Evolutionary conservation across 768 basidiomycete species (phyloP).

Genomic region (Coprinellus micaceus): DNA sequence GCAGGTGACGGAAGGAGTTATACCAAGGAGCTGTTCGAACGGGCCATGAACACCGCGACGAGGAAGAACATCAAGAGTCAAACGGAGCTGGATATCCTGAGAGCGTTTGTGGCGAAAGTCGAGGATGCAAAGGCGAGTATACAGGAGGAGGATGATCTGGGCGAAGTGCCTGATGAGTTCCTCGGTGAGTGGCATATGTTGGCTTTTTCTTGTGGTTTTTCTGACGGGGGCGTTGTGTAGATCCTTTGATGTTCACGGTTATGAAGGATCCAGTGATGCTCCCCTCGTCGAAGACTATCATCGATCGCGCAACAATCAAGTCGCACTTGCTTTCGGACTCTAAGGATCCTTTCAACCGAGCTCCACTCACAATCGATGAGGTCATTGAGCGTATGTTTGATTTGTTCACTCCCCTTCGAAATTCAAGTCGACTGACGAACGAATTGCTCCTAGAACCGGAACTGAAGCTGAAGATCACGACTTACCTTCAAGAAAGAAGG

Average conservation of each 20-base stretch:
- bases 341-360: slow-evolving; percentile 94
- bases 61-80: slow-evolving; percentile 67
- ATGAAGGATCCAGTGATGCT: slow-evolving; percentile 95
- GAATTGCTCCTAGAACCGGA: slow-evolving; percentile 59
- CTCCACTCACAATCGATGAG: slow-evolving; percentile 75
- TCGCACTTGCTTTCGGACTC: slow-evolving; percentile 88
- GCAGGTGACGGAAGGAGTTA: slow-evolving; percentile 96
- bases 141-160: slow-evolving; percentile 87
- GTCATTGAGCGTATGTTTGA: slow-evolving; percentile 64
- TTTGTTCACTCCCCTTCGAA: too few species aligned
- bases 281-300: slow-evolving; percentile 71
- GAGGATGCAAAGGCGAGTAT: slow-evolving; percentile 78
- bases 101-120: slow-evolving; percentile 72
- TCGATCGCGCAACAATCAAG: slow-evolving; percentile 93
- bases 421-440: too few species aligned
- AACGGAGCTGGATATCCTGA: slow-evolving; percentile 67
- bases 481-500: slow-evolving; percentile 60
- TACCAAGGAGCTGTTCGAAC: slow-evolving; percentile 75
- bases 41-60: slow-evolving; percentile 64
- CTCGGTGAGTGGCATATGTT: slow-evolving; percentile 52
- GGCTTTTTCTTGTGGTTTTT: not conserved
- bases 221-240: slow-evolving; percentile 44
- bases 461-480: slow-evolving; percentile 71
- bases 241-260: slow-evolving; percentile 85
- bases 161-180: slow-evolving; percentile 94